Evolutionary conservation across 768 basidiomycete genomes (phyloP), one percentile per base, ranked within the genome.

Genomic region (Stropharia rugosoannulata): DNA sequence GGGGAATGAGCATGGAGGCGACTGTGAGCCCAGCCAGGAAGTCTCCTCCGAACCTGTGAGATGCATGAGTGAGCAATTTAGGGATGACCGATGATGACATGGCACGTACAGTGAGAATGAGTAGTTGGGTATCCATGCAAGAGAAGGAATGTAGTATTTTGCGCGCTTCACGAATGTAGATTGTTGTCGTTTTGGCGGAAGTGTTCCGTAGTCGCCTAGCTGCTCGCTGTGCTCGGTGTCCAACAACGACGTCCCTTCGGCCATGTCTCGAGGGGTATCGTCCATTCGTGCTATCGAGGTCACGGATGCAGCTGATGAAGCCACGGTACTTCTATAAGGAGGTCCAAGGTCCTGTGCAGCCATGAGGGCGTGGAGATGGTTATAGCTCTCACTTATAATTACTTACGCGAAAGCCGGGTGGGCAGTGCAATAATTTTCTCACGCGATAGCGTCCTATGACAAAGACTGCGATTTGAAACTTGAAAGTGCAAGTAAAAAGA

Each of bases 21-120:
- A 97, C 85, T 0, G 94, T 94, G 27, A 94, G 65, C 15, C 95
- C 95, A 25, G 91, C 92, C 0, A 93, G 75, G n/a, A 92, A 62
- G 69, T 95, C 93, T 25, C 71, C 78, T 37, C 70, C 70, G 38
- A 77, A 65, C 41, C 76, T 76, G 56, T 16, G 15, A n/a, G 11
- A 39, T 19, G 25, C 55, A 42, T 11, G 25, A 18, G 43, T 49
- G 11, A 46, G 45, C 19, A 16, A 25, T 8, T 32, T 36, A 54
- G 36, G 18, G 40, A 37, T 22, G 22, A 22, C 22, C 22, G 22
- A 22, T 22, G 22, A 16, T 52, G 49, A 49, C 53, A 61, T 54
- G 22, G 16, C 16, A 73, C 89, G 58, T 65, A 90, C 88, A 86
- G 71, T 16, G 85, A 84, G 13, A 80, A 62, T 0, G 84, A 83